Percentiles rank a stretch among this genome's conserved stretches.
phyloP scores from a whole-genome alignment of 306 rosid species.

The Lablab purpureus region DNA sequence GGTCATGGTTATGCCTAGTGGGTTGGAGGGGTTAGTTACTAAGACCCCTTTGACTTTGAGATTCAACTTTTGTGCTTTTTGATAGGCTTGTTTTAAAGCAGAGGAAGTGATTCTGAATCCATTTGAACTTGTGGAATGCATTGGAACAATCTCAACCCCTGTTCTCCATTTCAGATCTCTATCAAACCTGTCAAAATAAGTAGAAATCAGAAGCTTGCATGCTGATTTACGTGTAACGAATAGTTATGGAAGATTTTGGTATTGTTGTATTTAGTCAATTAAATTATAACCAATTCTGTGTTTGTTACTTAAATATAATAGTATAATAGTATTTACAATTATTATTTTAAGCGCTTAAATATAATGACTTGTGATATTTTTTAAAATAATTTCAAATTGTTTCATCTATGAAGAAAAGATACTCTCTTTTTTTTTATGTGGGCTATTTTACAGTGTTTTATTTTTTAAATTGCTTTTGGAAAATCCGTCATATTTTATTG shows the following conservation, averaged over 20 bases:
- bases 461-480: no score
- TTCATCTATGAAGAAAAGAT: no score
- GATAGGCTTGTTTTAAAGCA: conserved; percentile 69
- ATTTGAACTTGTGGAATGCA: conserved; percentile 75
- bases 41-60: conserved; percentile 77
- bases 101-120: conserved; percentile 70
- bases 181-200: conserved; percentile 65
- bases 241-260: background rate
- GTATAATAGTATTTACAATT: no score
- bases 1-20: conserved; percentile 77
- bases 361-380: no score
- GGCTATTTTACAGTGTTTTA: no score
- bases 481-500: no score
- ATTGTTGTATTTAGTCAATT: background rate
- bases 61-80: conserved; percentile 53
- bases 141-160: conserved; percentile 75
- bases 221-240: background rate
- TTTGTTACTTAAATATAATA: no score
- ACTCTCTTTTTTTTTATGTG: no score
- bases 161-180: conserved; percentile 91
- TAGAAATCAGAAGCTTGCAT: background rate
- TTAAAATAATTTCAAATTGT: no score
- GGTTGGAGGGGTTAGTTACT: conserved; percentile 86
- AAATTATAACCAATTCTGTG: background rate
- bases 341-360: no score